Evolutionary conservation across 441 rosid genomes (phyloP).

Genomic region (Populus hybrid): DNA sequence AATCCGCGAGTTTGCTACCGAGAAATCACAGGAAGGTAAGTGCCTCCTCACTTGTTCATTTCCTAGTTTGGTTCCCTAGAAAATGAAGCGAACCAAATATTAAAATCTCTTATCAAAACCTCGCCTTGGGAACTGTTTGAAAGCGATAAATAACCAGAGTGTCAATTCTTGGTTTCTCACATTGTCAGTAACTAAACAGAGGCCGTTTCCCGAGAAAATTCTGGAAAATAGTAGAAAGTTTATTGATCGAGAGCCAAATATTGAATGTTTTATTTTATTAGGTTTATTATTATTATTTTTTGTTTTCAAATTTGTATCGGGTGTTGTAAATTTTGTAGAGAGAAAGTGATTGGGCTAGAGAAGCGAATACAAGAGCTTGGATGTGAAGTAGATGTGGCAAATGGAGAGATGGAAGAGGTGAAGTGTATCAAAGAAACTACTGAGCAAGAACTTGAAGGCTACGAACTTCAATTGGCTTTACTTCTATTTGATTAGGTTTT

Average conservation of each 20-base stretch:
- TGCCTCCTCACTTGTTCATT: not conserved
- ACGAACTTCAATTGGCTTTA: conserved; percentile 45
- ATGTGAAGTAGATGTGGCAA: conserved; percentile 44
- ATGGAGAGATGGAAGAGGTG: conserved; percentile 40
- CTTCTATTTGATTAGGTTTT: not conserved
- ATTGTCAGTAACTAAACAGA: not conserved
- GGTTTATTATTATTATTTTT: not conserved
- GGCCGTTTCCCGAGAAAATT: not conserved
- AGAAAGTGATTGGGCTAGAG: conserved; percentile 58
- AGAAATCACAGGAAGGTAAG: conserved; percentile 69
- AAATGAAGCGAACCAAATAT: conserved; percentile 1
- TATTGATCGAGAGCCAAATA: not conserved
- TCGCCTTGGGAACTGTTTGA: not conserved
- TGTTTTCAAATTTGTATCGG: not conserved
- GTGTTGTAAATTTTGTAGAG: conserved; percentile 34
- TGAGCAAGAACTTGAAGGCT: conserved; percentile 69
- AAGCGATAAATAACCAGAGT: not conserved
- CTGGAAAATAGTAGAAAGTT: conserved; percentile 1
- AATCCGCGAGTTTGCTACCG: conserved; percentile 67
- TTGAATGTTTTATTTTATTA: not conserved
- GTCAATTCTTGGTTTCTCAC: too few species aligned
- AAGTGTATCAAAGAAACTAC: conserved; percentile 54
- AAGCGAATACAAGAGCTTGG: conserved; percentile 49
- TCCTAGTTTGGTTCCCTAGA: conserved; percentile 19
- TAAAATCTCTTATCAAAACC: not conserved